Evolutionary conservation across 306 rosid species (phyloP).

Genomic region (Canavalia gladiata): DNA sequence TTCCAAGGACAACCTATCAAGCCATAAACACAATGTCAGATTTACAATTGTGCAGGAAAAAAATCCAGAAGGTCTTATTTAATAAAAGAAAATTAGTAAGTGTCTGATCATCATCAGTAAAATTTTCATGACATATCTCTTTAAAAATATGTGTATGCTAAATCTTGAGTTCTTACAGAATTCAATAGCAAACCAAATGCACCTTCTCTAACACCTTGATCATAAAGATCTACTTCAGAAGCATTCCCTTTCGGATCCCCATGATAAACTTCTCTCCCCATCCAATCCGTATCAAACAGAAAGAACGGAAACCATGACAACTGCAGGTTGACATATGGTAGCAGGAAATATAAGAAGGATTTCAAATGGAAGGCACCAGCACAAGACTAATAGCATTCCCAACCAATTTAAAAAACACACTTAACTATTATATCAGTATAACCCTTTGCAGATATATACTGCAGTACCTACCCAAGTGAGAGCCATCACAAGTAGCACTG

Average conservation of each 20-base stretch:
- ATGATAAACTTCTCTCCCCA: constrained; percentile 99
- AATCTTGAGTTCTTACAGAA: constrained; percentile 93
- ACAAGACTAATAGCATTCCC: constrained; percentile 38
- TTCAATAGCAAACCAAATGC: constrained; percentile 99
- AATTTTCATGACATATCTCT: constrained; percentile 2
- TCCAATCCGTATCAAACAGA: constrained; percentile 98
- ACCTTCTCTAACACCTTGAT: constrained; percentile 99
- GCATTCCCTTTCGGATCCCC: constrained; percentile 89
- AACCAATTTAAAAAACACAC: constrained; percentile 27
- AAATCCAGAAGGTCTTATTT: constrained; percentile 6
- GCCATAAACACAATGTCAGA: constrained; percentile 39
- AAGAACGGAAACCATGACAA: constrained; percentile 98
- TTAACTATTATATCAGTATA: constrained; percentile 23
- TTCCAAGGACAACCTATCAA: constrained; percentile 90
- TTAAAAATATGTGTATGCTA: constrained; percentile 39
- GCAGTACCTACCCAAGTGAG: constrained; percentile 86
- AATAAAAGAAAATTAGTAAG: constrained; percentile 14
- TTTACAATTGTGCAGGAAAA: constrained; percentile 17
- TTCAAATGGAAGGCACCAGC: constrained; percentile 45
- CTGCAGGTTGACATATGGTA: constrained; percentile 59
- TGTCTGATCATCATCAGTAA: constrained; percentile 13
- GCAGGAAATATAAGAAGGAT: constrained; percentile 41
- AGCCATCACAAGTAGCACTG: constrained; percentile 97
- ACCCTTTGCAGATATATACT: constrained; percentile 41
- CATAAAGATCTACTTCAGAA: constrained; percentile 66